Conservation (phyloP, 208 protist genomes). For the Borovskyia barvae region DNA sequence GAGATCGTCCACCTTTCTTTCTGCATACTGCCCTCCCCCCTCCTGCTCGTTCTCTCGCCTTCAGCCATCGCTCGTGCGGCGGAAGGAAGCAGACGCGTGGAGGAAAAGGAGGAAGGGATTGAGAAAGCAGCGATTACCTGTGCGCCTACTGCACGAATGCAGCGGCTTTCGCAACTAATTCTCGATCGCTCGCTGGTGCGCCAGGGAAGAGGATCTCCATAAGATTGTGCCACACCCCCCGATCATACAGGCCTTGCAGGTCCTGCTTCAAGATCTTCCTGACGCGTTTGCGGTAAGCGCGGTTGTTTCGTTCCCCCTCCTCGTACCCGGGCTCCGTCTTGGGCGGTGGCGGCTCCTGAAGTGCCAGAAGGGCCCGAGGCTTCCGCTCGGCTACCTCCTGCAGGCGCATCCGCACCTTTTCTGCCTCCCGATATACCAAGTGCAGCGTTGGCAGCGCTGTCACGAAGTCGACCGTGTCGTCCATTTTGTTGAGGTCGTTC, state of each 20-base stretch:
- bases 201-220: slow-evolving; percentile 82
- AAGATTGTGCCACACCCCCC: slow-evolving; percentile 68
- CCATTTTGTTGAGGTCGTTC: slow-evolving; percentile 90
- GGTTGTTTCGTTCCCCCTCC: slow-evolving; percentile 46
- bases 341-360: slow-evolving; percentile 45
- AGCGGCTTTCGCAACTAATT: slow-evolving; percentile 4
- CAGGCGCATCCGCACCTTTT: slow-evolving; percentile 45
- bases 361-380: slow-evolving; percentile 34
- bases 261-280: slow-evolving; percentile 46
- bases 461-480: slow-evolving; percentile 66
- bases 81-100: too few relatives aligned
- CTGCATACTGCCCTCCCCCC: too few relatives aligned
- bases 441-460: slow-evolving; percentile 42
- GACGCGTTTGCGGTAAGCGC: slow-evolving; percentile 62
- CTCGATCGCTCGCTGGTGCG: slow-evolving; percentile 23
- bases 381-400: slow-evolving; percentile 52
- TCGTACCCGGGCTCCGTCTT: slow-evolving; percentile 37
- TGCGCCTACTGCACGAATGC: slow-evolving; percentile 7
- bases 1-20: too few relatives aligned
- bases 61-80: too few relatives aligned
- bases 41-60: too few relatives aligned
- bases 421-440: slow-evolving; percentile 65
- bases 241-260: slow-evolving; percentile 69
- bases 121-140: too few relatives aligned
- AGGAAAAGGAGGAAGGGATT: too few relatives aligned